A percentile compares a stretch with the other conserved stretches of the same genome.
Conservation (phyloP, 495 filamentous ascomycete genomes). For the Cercophora samala region DNA sequence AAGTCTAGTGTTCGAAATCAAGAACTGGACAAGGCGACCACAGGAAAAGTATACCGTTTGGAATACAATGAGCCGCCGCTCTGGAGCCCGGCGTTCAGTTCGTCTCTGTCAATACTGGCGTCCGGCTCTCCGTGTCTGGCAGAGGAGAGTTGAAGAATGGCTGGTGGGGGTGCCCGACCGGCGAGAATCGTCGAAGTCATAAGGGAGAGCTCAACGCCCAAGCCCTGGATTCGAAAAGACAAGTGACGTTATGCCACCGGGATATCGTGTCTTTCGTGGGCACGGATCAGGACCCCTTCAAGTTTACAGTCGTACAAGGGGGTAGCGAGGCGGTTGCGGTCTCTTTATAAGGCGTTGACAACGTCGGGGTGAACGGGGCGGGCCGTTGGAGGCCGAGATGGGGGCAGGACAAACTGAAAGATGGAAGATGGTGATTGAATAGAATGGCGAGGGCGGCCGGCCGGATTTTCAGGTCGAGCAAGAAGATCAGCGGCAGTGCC, state of each 20-base stretch:
- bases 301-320: conserved; percentile 16
- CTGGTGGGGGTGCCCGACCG: conserved; percentile 3
- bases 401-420: neutral
- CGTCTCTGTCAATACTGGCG: neutral
- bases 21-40: neutral
- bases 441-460: conserved; percentile 10
- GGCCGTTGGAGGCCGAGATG: neutral
- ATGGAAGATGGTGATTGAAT: neutral
- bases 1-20: conserved; percentile 4
- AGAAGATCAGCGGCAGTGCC: conserved; percentile 17
- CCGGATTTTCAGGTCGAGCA: conserved; percentile 2
- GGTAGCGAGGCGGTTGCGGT: neutral
- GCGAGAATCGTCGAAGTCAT: conserved; percentile 5
- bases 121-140: conserved; percentile 1
- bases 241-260: conserved; percentile 6
- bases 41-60: conserved; percentile 3
- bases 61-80: neutral
- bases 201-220: neutral
- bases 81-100: neutral
- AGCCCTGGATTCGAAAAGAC: neutral
- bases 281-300: neutral
- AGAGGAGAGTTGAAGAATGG: neutral
- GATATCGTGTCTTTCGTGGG: neutral
- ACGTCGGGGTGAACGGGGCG: neutral
- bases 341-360: neutral